phyloP scores from a whole-genome alignment of 2,329 filamentous ascomycete genomes.

The Sporothrix humicola region DNA sequence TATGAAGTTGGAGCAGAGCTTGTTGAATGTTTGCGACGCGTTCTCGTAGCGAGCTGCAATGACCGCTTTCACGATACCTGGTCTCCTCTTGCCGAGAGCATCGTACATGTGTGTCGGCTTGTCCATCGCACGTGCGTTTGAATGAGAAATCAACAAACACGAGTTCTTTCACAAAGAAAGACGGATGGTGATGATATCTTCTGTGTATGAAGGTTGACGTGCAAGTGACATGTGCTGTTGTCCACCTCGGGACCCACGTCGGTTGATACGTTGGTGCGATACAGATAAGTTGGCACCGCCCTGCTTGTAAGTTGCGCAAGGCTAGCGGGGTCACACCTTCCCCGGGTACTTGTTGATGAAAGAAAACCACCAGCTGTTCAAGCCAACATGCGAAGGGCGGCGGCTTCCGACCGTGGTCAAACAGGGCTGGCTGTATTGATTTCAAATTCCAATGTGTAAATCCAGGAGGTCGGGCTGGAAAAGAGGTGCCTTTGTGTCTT shows the following conservation, averaged over 20 bases:
- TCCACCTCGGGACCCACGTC: slow-evolving; percentile 10
- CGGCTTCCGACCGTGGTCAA: not conserved
- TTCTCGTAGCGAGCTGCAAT: slow-evolving; percentile 36
- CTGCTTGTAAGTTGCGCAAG: not conserved
- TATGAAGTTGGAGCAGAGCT: slow-evolving; percentile 31
- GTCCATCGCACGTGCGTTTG: slow-evolving; percentile 24
- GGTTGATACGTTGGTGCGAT: not conserved
- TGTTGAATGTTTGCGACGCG: slow-evolving; percentile 33
- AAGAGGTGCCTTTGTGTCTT: not conserved
- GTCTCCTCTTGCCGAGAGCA: slow-evolving; percentile 29
- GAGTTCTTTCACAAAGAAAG: not conserved
- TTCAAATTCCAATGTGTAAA: slow-evolving; percentile 14
- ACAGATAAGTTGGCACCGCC: not conserved
- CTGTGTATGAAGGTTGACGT: not conserved
- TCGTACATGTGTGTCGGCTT: slow-evolving; percentile 37
- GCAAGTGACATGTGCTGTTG: not conserved
- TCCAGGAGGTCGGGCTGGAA: not conserved
- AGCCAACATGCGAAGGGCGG: not conserved
- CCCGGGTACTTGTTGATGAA: not conserved
- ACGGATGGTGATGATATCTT: not conserved
- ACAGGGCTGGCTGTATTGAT: slow-evolving; percentile 4
- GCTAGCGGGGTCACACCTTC: not conserved
- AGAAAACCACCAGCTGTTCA: not conserved
- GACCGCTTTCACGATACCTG: slow-evolving; percentile 33
- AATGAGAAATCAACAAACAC: not conserved